These are phyloP conservation scores for Phialocephala sp. DNA, from an alignment of 2,329 filamentous ascomycete species.

Conservation along the genomic window DNA sequence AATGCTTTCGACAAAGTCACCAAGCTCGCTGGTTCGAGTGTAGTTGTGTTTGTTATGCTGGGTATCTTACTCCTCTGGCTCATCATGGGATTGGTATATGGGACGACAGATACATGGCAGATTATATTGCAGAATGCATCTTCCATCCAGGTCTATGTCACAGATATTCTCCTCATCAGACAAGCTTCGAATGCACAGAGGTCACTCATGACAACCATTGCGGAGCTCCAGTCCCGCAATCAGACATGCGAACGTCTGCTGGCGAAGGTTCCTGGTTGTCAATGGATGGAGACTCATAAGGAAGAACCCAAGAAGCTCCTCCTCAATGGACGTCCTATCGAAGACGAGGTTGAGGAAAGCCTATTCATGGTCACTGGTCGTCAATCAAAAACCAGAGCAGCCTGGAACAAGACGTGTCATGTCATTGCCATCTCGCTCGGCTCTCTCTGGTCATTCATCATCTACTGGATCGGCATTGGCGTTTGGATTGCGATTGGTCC, in stretches of 20 bases:
- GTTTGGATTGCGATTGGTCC: conserved; percentile 45
- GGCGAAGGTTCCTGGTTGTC: conserved; percentile 35
- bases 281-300: conserved; percentile 34
- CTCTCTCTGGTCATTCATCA: conserved; percentile 41
- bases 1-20: conserved; percentile 41
- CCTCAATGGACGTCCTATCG: conserved; percentile 40
- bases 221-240: conserved; percentile 44
- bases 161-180: conserved; percentile 47
- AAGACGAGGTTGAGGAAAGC: conserved; percentile 26
- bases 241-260: conserved; percentile 43
- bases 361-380: conserved; percentile 25
- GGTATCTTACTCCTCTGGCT: conserved; percentile 42
- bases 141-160: conserved; percentile 47
- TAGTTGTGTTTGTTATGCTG: conserved; percentile 43
- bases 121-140: conserved; percentile 46
- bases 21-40: conserved; percentile 38
- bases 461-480: conserved; percentile 46
- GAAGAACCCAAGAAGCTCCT: conserved; percentile 37
- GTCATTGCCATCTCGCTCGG: conserved; percentile 38
- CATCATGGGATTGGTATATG: conserved; percentile 41
- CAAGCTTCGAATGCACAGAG: conserved; percentile 46
- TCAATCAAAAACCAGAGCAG: conserved; percentile 19
- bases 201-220: conserved; percentile 40
- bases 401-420: conserved; percentile 28
- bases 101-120: conserved; percentile 45